phyloP scores from a whole-genome alignment of 1,284 basidiomycete species.

The Malassezia furfur region DNA sequence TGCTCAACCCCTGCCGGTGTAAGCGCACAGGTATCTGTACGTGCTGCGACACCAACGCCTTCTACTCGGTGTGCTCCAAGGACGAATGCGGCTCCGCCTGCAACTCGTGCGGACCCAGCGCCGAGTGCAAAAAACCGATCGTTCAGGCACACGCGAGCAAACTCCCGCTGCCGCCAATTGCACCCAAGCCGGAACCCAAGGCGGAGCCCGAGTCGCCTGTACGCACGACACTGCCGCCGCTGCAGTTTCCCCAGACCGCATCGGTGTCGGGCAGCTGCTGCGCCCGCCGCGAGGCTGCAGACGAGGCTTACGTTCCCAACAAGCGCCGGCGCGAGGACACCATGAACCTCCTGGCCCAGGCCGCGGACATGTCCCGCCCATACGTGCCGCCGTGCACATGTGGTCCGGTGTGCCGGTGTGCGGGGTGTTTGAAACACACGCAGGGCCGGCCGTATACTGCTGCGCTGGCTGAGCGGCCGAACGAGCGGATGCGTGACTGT shows the following conservation, averaged over 20 bases:
- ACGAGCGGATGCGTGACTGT: conserved; percentile 13
- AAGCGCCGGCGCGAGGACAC: neutral
- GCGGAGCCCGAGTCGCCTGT: no score
- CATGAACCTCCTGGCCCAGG: neutral
- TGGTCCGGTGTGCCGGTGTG: conserved; percentile 7
- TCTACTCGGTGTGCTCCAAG: neutral
- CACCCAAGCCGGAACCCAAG: no score
- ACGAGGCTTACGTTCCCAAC: neutral
- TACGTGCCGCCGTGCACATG: conserved; percentile 10
- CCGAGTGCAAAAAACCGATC: neutral
- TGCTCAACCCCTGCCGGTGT: conserved; percentile 37
- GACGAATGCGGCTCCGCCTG: neutral
- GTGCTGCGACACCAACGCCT: conserved; percentile 3
- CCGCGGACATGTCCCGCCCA: neutral
- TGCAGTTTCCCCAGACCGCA: no score
- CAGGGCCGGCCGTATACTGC: neutral
- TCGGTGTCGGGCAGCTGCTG: neutral
- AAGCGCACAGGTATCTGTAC: conserved; percentile 9
- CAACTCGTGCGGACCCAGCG: neutral
- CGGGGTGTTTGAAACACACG: conserved; percentile 2
- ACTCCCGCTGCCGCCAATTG: no score
- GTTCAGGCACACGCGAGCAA: no score
- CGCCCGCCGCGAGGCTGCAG: neutral
- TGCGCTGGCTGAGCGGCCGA: neutral
- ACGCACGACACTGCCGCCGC: neutral